These are phyloP conservation scores for Cerrena zonata DNA, from an alignment of 1,284 basidiomycete species.

Conservation along the genomic window DNA sequence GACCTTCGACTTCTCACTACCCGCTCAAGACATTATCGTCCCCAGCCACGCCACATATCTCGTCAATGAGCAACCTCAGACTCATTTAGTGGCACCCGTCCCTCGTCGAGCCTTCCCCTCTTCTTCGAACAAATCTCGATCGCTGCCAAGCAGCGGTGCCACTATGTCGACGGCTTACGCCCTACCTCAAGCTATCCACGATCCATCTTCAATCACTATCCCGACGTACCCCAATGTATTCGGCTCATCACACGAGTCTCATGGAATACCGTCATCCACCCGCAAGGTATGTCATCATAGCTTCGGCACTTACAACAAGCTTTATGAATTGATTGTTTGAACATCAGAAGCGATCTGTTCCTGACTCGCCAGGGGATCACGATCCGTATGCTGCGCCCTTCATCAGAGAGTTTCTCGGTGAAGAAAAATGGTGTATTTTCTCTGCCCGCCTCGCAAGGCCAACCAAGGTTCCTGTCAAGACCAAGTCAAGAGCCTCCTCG, in stretches of 20 bases:
- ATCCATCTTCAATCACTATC: not conserved
- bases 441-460: conserved; percentile 42
- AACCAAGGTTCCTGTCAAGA: no score
- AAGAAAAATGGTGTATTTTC: conserved; percentile 41
- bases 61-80: no score
- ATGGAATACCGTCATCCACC: not conserved
- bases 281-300: not conserved
- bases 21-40: no score
- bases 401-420: conserved; percentile 39
- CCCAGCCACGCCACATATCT: no score
- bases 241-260: not conserved
- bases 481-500: conserved; percentile 22
- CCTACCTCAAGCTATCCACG: not conserved
- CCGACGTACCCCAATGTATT: not conserved
- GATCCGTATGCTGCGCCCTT: conserved; percentile 43
- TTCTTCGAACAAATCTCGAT: no score
- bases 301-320: no score
- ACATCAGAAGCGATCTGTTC: not conserved
- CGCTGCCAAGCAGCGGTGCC: no score
- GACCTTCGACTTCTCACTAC: no score
- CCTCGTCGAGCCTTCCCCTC: no score
- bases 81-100: no score
- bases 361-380: not conserved
- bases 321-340: not conserved
- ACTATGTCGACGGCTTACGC: not conserved